Evolutionary conservation across 75 land plant species (phyloP), one percentile per base, ranked within the genome.

Genomic region (Pseudotsuga menziesii): DNA sequence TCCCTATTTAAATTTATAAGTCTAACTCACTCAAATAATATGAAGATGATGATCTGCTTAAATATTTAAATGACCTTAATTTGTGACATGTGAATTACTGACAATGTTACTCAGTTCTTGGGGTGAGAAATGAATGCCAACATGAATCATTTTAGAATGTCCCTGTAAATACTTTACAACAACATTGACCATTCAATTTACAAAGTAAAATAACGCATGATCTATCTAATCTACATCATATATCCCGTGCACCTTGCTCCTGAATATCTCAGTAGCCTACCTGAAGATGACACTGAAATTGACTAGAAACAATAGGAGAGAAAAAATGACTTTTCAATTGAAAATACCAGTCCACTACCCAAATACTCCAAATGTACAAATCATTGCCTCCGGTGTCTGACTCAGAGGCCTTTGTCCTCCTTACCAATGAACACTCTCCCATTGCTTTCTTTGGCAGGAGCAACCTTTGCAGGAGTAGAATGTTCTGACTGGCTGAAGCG

Each of bases 401-500:
- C 72, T 69, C 22, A 14, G 52, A 41, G 23, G 72, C 20, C 7
- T 22, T 39, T 69, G 12, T 69, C 72, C 0, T 69, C 48, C 25
- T 69, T 41, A 7, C 41, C n/a, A 19, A 2, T n/a, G 72, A 29
- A 41, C 39, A 55, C 59, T 48, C 17, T 27, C 29, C 75, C 58
- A 55, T 74, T 74, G 17, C 32, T 62, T 52, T 57, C 58, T 22
- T 59, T 75, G 36, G 70, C 26, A 13, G 61, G 57, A 39, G 76
- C 59, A 35, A 36, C 27, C 32, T 54, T 76, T 2, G 80, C 64
- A 26, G 80, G 74, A 0, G 74, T 78, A n/a, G 86, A 78, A 48
- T 56, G 86, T 48, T 88, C 86, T n/a, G 93, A 80, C 78, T 86
- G 87, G 0, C 89, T 81, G 56, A 85, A 91, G 14, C 81, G 55